Evolutionary conservation across 2,329 filamentous ascomycete genomes (phyloP), one percentile per base, ranked within the genome.

Genomic region (Huntiella moniliformis): DNA sequence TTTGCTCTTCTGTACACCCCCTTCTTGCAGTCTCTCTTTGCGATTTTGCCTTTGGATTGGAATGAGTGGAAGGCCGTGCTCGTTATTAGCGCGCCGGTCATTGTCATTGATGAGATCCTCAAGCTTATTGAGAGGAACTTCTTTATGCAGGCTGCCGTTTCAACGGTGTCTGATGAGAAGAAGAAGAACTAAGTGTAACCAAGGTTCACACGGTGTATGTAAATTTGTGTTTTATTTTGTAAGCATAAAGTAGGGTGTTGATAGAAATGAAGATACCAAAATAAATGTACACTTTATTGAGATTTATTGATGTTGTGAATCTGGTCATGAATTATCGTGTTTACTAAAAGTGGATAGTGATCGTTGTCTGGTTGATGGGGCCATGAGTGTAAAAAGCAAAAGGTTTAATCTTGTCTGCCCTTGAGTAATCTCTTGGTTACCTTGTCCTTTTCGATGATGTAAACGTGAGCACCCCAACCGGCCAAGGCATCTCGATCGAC

Each of bases 381-480:
- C 36, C 11, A n/a, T 42, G 18, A 42, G 34, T 36, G 34, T 36
- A 31, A 28, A 42, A 31, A 7, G n/a, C 22, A 42, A 31, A 16
- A 42, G 32, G 32, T 42, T 61, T 84, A 87, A 63, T 96, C 88
- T 69, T 96, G 88, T 70, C 87, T 78, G 60, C 87, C 87, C 77
- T 96, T 96, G 63, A 98, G 71, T 77, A 98, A 77, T 63, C 91
- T 75, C 80, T 96, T 95, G 58, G 91, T 96, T 52, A 98, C 84
- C 82, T 96, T 96, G 69, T 94, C 87, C 75, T 98, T 98, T 72
- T 96, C 91, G 63, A 98, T 93, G 60, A 98, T 93, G 68, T 96
- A 98, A 56, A 98, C 91, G 60, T 98, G 86, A 35, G 91, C 91
- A 61, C 91, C 91, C 91, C 91, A 96, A 53, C 91, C 91, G 34